These are phyloP conservation scores for Microdochium nivale DNA, from an alignment of 2,329 filamentous ascomycete species.

Conservation along the genomic window DNA sequence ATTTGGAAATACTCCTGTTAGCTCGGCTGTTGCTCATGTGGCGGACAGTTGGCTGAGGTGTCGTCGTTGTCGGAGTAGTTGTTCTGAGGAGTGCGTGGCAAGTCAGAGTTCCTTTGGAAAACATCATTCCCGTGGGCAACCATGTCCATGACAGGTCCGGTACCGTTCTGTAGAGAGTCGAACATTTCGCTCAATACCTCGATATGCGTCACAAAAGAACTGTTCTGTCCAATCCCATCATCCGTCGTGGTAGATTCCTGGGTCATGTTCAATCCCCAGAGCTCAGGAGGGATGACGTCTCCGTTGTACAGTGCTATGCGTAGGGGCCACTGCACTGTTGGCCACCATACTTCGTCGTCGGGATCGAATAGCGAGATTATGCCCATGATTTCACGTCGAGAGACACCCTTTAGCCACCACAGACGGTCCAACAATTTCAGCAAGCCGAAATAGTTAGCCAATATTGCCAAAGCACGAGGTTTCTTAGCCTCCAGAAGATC, in stretches of 20 bases:
- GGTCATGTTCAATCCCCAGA: slow-evolving; percentile 42
- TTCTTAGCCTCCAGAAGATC: slow-evolving; percentile 49
- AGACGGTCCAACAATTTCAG: slow-evolving; percentile 51
- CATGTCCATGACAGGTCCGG: slow-evolving; percentile 7
- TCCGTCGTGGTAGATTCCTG: slow-evolving; percentile 33
- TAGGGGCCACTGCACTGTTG: slow-evolving; percentile 52
- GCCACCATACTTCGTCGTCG: slow-evolving; percentile 49
- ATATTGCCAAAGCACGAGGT: slow-evolving; percentile 53
- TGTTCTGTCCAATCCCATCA: slow-evolving; percentile 15
- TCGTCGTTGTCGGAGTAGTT: background rate
- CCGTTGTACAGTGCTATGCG: slow-evolving; percentile 50
- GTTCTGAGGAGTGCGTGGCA: background rate
- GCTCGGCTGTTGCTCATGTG: no score
- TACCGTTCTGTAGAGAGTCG: slow-evolving; percentile 18
- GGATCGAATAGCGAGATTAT: slow-evolving; percentile 50
- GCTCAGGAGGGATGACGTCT: slow-evolving; percentile 41
- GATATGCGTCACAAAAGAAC: slow-evolving; percentile 32
- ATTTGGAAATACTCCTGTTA: no score
- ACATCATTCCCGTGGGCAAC: slow-evolving; percentile 6
- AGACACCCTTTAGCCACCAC: slow-evolving; percentile 65
- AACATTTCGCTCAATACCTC: slow-evolving; percentile 35
- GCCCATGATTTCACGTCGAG: slow-evolving; percentile 56
- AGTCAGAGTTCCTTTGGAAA: background rate
- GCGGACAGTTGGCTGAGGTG: background rate
- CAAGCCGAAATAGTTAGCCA: slow-evolving; percentile 59